Evolutionary conservation across 495 filamentous ascomycete genomes (phyloP).

Genomic region (Trichoderma gamsii): DNA sequence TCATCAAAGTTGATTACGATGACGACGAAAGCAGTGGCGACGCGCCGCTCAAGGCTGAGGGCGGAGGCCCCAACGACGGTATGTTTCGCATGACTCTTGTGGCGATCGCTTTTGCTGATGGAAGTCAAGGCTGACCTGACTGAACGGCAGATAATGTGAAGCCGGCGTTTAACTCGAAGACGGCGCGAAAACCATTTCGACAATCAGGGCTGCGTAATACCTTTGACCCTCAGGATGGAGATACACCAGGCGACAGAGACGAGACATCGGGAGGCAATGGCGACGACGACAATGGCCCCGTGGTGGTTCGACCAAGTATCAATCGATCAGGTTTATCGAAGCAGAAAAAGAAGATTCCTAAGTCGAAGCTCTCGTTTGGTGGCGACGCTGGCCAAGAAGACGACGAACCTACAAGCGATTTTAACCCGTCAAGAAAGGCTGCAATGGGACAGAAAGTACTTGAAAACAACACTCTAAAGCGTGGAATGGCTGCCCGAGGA

Average conservation of each 20-base stretch:
- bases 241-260: constrained; percentile 23
- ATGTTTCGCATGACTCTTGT: constrained; percentile 19
- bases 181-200: constrained; percentile 41
- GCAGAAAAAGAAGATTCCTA: constrained; percentile 57
- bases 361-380: constrained; percentile 71
- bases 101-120: constrained; percentile 16
- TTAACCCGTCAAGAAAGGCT: constrained; percentile 63
- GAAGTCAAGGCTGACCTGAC: constrained; percentile 22
- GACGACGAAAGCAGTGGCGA: constrained; percentile 43
- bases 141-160: constrained; percentile 21
- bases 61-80: constrained; percentile 32
- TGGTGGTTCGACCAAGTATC: constrained; percentile 33
- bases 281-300: constrained; percentile 31
- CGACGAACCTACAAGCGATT: constrained; percentile 44
- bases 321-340: constrained; percentile 36
- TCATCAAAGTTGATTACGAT: constrained; percentile 59
- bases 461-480: constrained; percentile 62
- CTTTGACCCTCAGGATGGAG: constrained; percentile 33
- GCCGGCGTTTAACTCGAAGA: constrained; percentile 34
- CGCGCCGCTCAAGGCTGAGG: constrained; percentile 21
- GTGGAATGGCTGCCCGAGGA: constrained; percentile 25
- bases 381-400: constrained; percentile 52
- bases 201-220: constrained; percentile 46
- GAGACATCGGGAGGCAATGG: constrained; percentile 27
- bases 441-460: constrained; percentile 62